Evolutionary conservation across 2,329 filamentous ascomycete species (phyloP).

Genomic region (Stagonosporopsis vannaccii): DNA sequence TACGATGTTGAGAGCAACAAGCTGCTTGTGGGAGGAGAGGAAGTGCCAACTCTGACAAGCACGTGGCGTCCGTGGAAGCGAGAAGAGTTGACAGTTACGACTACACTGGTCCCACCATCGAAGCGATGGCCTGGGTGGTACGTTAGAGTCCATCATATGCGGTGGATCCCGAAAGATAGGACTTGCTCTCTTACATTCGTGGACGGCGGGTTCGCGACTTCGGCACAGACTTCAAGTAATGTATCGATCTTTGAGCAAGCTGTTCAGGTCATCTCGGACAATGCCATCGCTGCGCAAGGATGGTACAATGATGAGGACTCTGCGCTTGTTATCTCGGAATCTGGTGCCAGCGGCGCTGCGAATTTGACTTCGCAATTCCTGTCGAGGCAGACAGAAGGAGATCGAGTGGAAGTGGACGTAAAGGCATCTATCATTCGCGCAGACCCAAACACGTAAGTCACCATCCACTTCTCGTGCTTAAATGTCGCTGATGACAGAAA

Average conservation of each 20-base stretch:
- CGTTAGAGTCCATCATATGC: conserved; percentile 21
- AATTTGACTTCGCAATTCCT: conserved; percentile 19
- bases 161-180: neutral
- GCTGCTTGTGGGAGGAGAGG: conserved; percentile 7
- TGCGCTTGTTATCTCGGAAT: conserved; percentile 19
- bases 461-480: too few relatives aligned
- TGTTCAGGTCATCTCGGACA: neutral
- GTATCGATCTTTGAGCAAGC: conserved; percentile 23
- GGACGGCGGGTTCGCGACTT: conserved; percentile 25
- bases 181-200: conserved; percentile 5
- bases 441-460: conserved; percentile 31
- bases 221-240: conserved; percentile 18
- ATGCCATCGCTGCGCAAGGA: neutral
- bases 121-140: conserved; percentile 25
- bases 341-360: conserved; percentile 23
- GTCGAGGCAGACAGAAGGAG: neutral
- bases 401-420: neutral
- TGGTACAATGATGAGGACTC: conserved; percentile 19
- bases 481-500: neutral
- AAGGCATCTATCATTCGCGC: conserved; percentile 18
- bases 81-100: conserved; percentile 6
- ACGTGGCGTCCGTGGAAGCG: conserved; percentile 24
- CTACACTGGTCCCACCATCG: conserved; percentile 15
- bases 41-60: conserved; percentile 4
- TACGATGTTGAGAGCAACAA: conserved; percentile 10